A percentile compares a stretch with the other conserved stretches of the same genome.
These are phyloP conservation scores for Rhodotorula sp. DNA, from an alignment of 1,284 basidiomycete genomes.

Conservation along the genomic window DNA sequence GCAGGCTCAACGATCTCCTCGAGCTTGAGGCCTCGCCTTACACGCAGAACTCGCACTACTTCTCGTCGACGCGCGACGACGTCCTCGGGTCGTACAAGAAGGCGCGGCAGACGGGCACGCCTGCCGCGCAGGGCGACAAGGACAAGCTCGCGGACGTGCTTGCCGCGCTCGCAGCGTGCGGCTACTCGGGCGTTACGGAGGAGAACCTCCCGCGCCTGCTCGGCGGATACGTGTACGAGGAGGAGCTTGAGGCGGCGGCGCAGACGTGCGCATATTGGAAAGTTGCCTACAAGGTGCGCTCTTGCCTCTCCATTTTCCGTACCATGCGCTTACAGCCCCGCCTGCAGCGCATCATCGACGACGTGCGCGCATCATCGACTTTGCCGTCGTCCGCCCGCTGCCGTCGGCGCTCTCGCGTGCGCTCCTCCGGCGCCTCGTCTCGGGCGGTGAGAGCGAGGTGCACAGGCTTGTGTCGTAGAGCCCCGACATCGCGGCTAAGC, in stretches of 20 bases:
- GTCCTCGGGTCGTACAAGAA: conserved; percentile 57
- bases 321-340: neutral
- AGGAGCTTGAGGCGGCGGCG: conserved; percentile 67
- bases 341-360: conserved; percentile 62
- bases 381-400: conserved; percentile 60
- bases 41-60: conserved; percentile 63
- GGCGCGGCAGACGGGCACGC: conserved; percentile 28
- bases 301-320: neutral
- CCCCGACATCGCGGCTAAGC: conserved; percentile 4
- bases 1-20: conserved; percentile 52
- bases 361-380: conserved; percentile 64
- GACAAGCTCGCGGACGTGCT: no score
- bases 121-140: no score
- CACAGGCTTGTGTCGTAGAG: neutral
- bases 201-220: conserved; percentile 57
- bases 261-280: conserved; percentile 69
- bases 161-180: conserved; percentile 49
- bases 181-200: conserved; percentile 48
- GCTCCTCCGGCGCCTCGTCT: conserved; percentile 53
- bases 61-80: conserved; percentile 61
- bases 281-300: conserved; percentile 36
- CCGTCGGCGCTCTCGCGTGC: conserved; percentile 37
- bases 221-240: conserved; percentile 60
- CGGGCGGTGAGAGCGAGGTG: neutral
- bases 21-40: conserved; percentile 60